A percentile compares a stretch with the other conserved stretches of the same genome.
phyloP scores from a whole-genome alignment of 2,329 filamentous ascomycete genomes.

The Neonectria faginata region DNA sequence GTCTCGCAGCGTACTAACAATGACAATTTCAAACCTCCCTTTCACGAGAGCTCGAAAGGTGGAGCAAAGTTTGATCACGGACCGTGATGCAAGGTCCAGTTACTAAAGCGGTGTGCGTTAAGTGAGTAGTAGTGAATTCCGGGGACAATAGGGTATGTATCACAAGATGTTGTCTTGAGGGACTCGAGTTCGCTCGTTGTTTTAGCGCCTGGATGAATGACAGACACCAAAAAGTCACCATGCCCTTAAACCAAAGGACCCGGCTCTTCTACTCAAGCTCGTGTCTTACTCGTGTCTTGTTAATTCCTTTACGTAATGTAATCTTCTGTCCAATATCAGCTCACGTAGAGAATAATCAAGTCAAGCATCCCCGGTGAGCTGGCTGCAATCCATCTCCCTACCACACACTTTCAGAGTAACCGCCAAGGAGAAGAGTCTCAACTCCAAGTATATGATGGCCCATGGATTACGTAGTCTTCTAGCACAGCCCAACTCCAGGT shows the following conservation, averaged over 20 bases:
- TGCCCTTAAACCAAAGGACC: background rate
- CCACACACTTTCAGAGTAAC: background rate
- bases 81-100: no score
- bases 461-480: background rate
- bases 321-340: no score
- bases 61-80: no score
- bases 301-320: background rate
- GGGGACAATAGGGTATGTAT: no score
- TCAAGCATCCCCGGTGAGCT: background rate
- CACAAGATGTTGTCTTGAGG: background rate
- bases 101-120: background rate
- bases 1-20: no score
- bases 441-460: background rate
- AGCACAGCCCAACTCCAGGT: background rate
- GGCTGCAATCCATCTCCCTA: background rate
- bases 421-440: background rate
- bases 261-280: background rate
- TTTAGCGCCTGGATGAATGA: background rate
- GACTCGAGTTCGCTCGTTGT: background rate
- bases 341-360: background rate
- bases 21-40: no score
- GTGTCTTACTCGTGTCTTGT: background rate
- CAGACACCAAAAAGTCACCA: background rate
- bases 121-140: background rate
- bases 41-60: no score